phyloP scores from a whole-genome alignment of 371 early-diverging fungal species.

The Mucor plumbeus region DNA sequence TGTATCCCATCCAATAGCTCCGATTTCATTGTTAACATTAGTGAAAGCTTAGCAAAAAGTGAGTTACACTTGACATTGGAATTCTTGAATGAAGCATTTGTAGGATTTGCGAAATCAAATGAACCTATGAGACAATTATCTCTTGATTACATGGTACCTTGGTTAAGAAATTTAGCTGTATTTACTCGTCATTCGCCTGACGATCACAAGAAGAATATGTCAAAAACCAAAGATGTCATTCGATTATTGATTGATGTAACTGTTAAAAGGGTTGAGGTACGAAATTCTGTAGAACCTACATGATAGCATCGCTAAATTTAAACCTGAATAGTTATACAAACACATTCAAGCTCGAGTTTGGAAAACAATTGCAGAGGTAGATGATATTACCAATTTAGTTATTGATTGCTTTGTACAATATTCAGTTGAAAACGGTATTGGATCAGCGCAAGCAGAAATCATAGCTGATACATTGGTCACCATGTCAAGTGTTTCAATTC shows the following conservation, averaged over 20 bases:
- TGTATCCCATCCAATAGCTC: constrained; percentile 91
- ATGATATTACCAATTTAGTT: constrained; percentile 78
- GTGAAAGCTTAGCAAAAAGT: constrained; percentile 76
- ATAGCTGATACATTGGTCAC: constrained; percentile 88
- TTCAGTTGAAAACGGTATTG: constrained; percentile 80
- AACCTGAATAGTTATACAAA: constrained; percentile 66
- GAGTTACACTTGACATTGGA: constrained; percentile 87
- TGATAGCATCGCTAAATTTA: neutral
- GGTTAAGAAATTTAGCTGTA: constrained; percentile 80
- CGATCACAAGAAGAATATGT: constrained; percentile 54
- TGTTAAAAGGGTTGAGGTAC: constrained; percentile 74
- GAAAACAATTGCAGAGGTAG: constrained; percentile 77
- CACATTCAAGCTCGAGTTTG: constrained; percentile 85
- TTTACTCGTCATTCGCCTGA: constrained; percentile 57
- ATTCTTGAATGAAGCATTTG: constrained; percentile 85
- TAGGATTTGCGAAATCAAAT: constrained; percentile 79
- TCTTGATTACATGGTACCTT: constrained; percentile 90
- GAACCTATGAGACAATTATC: constrained; percentile 77
- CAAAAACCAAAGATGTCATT: constrained; percentile 77
- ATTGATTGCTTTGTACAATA: constrained; percentile 81
- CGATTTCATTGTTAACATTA: constrained; percentile 80
- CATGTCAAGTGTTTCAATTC: constrained; percentile 75
- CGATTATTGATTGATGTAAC: constrained; percentile 81
- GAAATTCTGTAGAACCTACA: neutral
- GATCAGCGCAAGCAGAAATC: constrained; percentile 81